These are phyloP conservation scores for Miamiensis avidus DNA, from an alignment of 169 alveolate species.

Conservation along the genomic window DNA sequence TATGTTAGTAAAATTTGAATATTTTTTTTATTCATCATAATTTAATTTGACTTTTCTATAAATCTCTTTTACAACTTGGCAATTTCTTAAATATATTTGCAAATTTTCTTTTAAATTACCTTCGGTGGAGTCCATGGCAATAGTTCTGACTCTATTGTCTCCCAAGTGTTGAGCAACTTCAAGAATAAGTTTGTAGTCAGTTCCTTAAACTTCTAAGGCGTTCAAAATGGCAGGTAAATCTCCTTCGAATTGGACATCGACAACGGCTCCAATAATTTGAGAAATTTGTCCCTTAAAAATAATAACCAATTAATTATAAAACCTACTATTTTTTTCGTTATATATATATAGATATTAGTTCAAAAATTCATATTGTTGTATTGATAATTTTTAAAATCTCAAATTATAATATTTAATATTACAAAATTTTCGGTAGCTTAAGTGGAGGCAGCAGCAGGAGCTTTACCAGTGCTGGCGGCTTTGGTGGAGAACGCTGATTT, in stretches of 20 bases:
- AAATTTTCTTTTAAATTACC: slow-evolving; percentile 37
- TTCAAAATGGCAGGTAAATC: slow-evolving; percentile 94
- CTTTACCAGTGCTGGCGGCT: neutral
- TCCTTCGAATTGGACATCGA: slow-evolving; percentile 96
- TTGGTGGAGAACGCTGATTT: neutral
- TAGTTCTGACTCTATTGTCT: slow-evolving; percentile 92
- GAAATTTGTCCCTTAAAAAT: slow-evolving; percentile 86
- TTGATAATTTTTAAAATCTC: neutral
- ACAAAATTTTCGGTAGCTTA: neutral
- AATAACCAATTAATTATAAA: neutral
- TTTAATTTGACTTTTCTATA: too few species aligned
- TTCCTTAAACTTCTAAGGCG: slow-evolving; percentile 93
- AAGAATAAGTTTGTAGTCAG: slow-evolving; percentile 85
- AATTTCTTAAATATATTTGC: too few species aligned
- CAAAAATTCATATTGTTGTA: slow-evolving; percentile 9
- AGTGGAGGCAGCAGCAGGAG: neutral
- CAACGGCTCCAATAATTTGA: slow-evolving; percentile 98
- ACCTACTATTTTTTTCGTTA: slow-evolving; percentile 10
- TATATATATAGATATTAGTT: neutral
- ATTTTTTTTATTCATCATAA: too few species aligned
- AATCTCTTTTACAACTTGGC: too few species aligned
- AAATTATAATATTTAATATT: neutral
- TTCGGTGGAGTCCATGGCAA: slow-evolving; percentile 98
- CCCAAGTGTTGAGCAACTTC: slow-evolving; percentile 98
- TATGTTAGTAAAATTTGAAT: too few species aligned